Base-by-base conservation (phyloP, 352 stramenopile genomes). In the Phytopythium boreale region DNA sequence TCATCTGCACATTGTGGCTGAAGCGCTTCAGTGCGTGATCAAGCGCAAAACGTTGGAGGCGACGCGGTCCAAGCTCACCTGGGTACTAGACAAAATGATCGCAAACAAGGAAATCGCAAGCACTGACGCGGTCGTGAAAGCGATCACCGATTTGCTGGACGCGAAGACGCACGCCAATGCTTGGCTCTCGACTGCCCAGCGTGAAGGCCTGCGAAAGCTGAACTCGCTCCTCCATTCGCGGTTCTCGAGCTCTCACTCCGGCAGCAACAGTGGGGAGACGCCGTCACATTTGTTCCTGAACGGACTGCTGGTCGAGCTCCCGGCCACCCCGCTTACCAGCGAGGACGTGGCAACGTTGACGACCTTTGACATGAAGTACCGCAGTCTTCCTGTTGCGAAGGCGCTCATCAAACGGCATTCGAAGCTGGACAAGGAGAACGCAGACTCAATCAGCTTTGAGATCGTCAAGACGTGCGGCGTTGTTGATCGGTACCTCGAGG, bases 391-490 rank as follows among this genome's bases (percentile, higher is more conserved):
- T 14, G 81, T 93, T 17, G 82, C 83, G 0, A 88, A 89, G 61
- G 82, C 77, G 0, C 85, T 93, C 17, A 81, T 93, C 57, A 87
- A 90, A 46, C 75, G 80, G 36, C 87, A 70, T 61, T 65, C 59
- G 15, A 75, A 72, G 20, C 67, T 90, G 53, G 84, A 69, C 6
- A 59, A 63, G 9, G 70, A 79, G 15, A 71, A 89, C 36, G 84
- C 87, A 19, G 80, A 87, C 55, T 65, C 59, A 2, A 60, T 87
- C n/a, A 93, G 87, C 61, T 84, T 89, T 55, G 70, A 69, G 31
- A 81, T 95, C 46, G 73, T 92, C 56, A 89, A 90, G 61, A 88
- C 85, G 7, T 89, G 89, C 44, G 89, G 78, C 5, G 78, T 93
- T 22, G 74, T 96, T 24, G 88, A 96, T 55, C 79, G 86, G 55